Base-by-base conservation (phyloP, 2,329 filamentous ascomycete species). In the Pseudohalonectria lignicola region DNA sequence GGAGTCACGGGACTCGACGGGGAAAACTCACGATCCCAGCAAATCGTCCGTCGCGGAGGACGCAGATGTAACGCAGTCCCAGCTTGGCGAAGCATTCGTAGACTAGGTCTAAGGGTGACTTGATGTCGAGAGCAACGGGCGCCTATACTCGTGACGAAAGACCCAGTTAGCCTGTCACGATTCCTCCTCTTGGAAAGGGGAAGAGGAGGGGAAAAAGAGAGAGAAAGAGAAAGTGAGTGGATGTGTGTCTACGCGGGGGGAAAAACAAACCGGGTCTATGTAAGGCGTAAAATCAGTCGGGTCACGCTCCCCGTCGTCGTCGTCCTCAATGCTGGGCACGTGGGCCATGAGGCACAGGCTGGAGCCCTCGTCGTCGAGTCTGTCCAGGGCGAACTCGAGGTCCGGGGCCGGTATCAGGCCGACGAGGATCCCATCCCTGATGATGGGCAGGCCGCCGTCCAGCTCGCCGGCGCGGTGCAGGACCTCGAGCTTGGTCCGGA, bases 71-170 rank as follows among this genome's bases (percentile, higher is more conserved):
- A 44, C 92, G 71, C 47, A 98, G 61, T 2, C 92, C 92, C 8
- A 98, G 68, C 61, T 98, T 98, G 36, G 86, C 84, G 56, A 96
- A 98, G 52, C 87, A 90, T 55, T 98, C 92, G 51, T 94, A 95
- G 4, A 95, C 92, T 29, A 98, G 64, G 54, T 96, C 88, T 75
- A 96, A 88, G 0, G 92, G 86, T 1, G 83, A 92, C 47, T 80
- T 76, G 21, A 94, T 83, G 52, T 98, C 92, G 18, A 98, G 66
- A 11, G 88, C 75, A 12, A 98, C 74, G 0, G 92, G 92, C 3
- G 90, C 83, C 76, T 80, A 32, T 12, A 16, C 13, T 18, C 9
- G 23, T 15, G 12, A 3, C 15, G 15, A 9, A 31, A 1, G 19
- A 16, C 30, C 20, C n/a, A n/a, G n/a, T n/a, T n/a, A n/a, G n/a